Conservation (phyloP, 352 stramenopile genomes). For the Aphanomyces euteiches region DNA sequence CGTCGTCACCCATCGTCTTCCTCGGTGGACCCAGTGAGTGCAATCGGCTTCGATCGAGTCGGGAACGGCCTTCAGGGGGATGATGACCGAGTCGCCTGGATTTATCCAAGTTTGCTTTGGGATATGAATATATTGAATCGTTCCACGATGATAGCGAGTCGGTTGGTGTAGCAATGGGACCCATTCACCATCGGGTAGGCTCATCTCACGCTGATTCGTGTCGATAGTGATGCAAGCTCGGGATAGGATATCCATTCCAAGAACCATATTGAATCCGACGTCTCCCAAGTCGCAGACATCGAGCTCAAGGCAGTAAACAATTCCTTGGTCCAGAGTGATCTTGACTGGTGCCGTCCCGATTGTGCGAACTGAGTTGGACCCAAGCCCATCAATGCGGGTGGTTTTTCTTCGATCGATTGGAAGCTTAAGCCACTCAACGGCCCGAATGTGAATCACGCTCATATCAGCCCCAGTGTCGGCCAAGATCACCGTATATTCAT, state of each 20-base stretch:
- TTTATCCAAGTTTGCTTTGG: too few relatives aligned
- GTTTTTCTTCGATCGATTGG: background rate
- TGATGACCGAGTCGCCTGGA: too few relatives aligned
- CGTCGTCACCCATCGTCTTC: too few relatives aligned
- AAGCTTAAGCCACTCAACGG: background rate
- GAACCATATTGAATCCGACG: background rate
- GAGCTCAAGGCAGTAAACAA: background rate
- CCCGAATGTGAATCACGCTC: background rate
- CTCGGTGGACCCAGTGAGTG: too few relatives aligned
- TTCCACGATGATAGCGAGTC: too few relatives aligned
- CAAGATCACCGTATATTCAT: background rate
- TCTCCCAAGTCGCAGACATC: background rate
- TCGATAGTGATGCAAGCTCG: background rate
- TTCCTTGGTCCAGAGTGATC: background rate
- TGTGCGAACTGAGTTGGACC: background rate
- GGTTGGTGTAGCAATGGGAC: too few relatives aligned
- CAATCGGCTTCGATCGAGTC: too few relatives aligned
- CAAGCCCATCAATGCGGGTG: background rate
- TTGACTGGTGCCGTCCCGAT: background rate
- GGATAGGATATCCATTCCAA: background rate
- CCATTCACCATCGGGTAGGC: too few relatives aligned
- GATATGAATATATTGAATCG: too few relatives aligned
- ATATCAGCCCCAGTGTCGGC: background rate
- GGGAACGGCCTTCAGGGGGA: too few relatives aligned
- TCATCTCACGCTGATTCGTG: background rate